Evolutionary conservation across 352 stramenopile species (phyloP).

Genomic region (Phytophthora foliorum): DNA sequence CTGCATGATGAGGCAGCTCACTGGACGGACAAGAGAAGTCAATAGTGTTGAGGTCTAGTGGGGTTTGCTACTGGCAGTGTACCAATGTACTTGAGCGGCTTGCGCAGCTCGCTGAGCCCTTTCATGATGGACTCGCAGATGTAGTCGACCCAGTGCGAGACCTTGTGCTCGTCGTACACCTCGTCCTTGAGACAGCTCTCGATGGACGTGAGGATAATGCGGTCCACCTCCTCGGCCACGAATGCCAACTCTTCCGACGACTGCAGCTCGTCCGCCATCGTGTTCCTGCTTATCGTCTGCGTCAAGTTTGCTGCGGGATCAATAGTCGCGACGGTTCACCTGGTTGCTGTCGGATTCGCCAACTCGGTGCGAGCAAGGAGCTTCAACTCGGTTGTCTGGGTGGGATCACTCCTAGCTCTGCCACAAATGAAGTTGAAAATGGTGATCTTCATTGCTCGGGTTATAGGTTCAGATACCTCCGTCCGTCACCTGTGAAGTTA

Average conservation of each 20-base stretch:
- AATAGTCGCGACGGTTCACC: conserved; percentile 48
- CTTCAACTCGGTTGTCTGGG: not conserved
- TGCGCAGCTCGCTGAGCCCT: conserved; percentile 86
- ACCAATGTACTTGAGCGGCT: conserved; percentile 95
- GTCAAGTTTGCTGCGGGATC: not conserved
- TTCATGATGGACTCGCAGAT: conserved; percentile 93
- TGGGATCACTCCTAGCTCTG: not conserved
- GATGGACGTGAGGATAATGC: conserved; percentile 85
- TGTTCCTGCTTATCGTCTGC: not conserved
- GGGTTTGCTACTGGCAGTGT: conserved; percentile 3
- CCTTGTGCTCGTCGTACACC: conserved; percentile 87
- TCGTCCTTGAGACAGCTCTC: conserved; percentile 90
- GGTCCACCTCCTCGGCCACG: conserved; percentile 92
- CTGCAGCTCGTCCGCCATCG: conserved; percentile 88
- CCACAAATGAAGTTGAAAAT: not conserved
- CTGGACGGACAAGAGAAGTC: conserved; percentile 29
- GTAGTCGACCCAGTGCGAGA: conserved; percentile 91
- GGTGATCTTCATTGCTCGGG: not conserved
- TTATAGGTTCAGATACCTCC: not conserved
- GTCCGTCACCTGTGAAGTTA: not conserved
- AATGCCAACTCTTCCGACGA: conserved; percentile 92
- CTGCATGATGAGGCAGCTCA: conserved; percentile 94
- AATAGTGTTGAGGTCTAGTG: conserved; percentile 7
- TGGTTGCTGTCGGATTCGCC: not conserved
- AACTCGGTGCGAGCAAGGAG: not conserved